These are phyloP conservation scores for Scenedesmus sp. DNA, from an alignment of 163 green algal genomes.

Conservation along the genomic window DNA sequence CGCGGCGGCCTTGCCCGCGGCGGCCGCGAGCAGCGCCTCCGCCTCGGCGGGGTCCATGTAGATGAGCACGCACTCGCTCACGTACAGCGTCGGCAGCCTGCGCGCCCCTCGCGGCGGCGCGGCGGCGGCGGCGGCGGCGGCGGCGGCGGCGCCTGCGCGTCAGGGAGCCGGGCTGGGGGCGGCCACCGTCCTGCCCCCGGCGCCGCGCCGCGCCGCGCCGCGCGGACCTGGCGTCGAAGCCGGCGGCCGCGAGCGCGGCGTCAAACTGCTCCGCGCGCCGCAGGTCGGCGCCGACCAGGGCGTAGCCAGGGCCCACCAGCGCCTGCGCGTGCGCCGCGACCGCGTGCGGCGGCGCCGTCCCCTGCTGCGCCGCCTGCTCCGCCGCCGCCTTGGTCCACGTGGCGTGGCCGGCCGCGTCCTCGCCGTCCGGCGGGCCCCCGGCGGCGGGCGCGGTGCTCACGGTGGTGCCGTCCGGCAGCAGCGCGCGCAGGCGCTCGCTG, in stretches of 20 bases:
- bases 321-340: constrained; percentile 29
- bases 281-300: constrained; percentile 74
- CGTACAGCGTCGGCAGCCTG: constrained; percentile 82
- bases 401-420: no score
- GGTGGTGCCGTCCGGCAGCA: constrained; percentile 35
- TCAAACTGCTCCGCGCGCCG: constrained; percentile 56
- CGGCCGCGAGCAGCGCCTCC: constrained; percentile 24
- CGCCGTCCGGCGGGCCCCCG: constrained; percentile 2
- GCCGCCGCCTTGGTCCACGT: no score
- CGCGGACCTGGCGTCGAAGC: constrained; percentile 61
- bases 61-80: constrained; percentile 95
- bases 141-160: not conserved
- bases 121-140: not conserved
- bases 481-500: not conserved
- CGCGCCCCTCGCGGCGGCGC: not conserved
- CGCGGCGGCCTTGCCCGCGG: not conserved
- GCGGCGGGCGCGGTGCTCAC: constrained; percentile 4
- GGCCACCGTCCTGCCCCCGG: no score
- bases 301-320: constrained; percentile 57
- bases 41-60: constrained; percentile 85
- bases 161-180: no score
- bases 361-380: not conserved
- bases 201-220: not conserved
- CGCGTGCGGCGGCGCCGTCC: constrained; percentile 4
- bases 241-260: constrained; percentile 54